Percentiles rank a stretch among this genome's conserved stretches.
Conservation (phyloP, 2,329 filamentous ascomycete genomes). For the Teratosphaeria gauchensis region DNA sequence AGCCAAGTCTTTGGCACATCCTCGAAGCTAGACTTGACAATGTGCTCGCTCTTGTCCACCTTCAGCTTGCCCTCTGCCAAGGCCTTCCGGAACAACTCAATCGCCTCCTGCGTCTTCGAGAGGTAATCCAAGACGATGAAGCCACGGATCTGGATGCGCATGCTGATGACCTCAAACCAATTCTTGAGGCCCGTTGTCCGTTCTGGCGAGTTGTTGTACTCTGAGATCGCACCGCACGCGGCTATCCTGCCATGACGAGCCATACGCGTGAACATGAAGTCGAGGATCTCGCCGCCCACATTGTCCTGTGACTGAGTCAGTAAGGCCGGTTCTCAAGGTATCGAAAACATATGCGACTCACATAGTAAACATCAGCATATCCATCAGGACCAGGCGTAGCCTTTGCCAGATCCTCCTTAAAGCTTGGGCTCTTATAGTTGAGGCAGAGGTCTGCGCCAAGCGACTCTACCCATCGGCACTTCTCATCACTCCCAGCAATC, state of each 20-base stretch:
- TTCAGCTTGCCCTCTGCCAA: constrained; percentile 37
- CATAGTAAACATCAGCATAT: constrained; percentile 56
- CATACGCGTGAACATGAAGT: constrained; percentile 55
- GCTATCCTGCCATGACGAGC: constrained; percentile 53
- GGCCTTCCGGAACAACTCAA: constrained; percentile 19
- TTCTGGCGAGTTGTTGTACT: constrained; percentile 52
- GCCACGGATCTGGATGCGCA: constrained; percentile 24
- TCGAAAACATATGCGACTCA: neutral
- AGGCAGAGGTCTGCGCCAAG: constrained; percentile 58
- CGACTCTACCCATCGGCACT: constrained; percentile 55
- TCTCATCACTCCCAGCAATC: constrained; percentile 56
- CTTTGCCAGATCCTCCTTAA: constrained; percentile 49
- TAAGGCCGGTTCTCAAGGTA: constrained; percentile 20
- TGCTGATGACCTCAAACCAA: constrained; percentile 28
- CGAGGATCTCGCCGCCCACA: constrained; percentile 52
- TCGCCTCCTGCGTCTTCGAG: constrained; percentile 12
- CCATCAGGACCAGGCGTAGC: constrained; percentile 33
- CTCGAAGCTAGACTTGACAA: constrained; percentile 39
- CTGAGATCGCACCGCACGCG: constrained; percentile 61
- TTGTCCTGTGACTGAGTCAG: constrained; percentile 50
- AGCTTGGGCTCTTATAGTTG: constrained; percentile 60
- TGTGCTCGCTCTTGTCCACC: constrained; percentile 36
- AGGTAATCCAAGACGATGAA: constrained; percentile 27
- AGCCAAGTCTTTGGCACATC: constrained; percentile 41
- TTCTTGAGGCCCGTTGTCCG: constrained; percentile 25